A percentile compares a stretch with the other conserved stretches of the same genome.
Conservation (phyloP, 106 monocot species). For the Dendrobium chrysotoxum region DNA sequence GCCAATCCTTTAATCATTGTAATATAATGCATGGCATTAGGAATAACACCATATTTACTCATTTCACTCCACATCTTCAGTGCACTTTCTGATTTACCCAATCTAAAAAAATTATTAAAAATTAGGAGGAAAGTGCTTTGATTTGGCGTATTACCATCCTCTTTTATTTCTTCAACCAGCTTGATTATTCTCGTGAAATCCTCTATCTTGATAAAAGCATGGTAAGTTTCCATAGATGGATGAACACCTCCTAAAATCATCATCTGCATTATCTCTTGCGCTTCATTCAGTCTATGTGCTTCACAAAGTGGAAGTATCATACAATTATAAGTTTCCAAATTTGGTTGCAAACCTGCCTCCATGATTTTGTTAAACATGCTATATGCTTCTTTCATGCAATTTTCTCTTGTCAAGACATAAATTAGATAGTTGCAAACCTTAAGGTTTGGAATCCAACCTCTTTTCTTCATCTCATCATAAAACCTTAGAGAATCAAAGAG, state of each 20-base stretch:
- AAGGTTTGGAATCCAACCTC: conserved; percentile 15
- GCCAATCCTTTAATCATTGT: conserved; percentile 54
- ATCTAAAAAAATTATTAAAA: conserved; percentile 49
- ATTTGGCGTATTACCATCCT: conserved; percentile 36
- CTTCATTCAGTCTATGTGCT: conserved; percentile 58
- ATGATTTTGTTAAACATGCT: conserved; percentile 48
- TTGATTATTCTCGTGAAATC: conserved; percentile 38
- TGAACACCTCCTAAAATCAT: not conserved
- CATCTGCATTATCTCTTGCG: conserved; percentile 4
- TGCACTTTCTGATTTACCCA: conserved; percentile 48
- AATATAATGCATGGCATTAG: conserved; percentile 40
- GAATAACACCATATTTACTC: conserved; percentile 33
- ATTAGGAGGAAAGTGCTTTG: conserved; percentile 49
- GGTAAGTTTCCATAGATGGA: conserved; percentile 59
- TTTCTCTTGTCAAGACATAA: conserved; percentile 61
- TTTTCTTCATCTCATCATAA: conserved; percentile 91
- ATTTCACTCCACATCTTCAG: conserved; percentile 76
- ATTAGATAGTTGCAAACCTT: conserved; percentile 64
- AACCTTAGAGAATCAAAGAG: conserved; percentile 75
- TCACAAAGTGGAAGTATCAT: conserved; percentile 82
- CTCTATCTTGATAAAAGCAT: conserved; percentile 60
- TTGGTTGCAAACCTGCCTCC: conserved; percentile 44
- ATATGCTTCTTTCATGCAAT: conserved; percentile 53
- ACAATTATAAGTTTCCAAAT: conserved; percentile 60
- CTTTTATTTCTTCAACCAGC: conserved; percentile 55